A percentile compares a stretch with the other conserved stretches of the same genome.
phyloP scores from a whole-genome alignment of 179 eudicot species.

The Beta corolliflora region DNA sequence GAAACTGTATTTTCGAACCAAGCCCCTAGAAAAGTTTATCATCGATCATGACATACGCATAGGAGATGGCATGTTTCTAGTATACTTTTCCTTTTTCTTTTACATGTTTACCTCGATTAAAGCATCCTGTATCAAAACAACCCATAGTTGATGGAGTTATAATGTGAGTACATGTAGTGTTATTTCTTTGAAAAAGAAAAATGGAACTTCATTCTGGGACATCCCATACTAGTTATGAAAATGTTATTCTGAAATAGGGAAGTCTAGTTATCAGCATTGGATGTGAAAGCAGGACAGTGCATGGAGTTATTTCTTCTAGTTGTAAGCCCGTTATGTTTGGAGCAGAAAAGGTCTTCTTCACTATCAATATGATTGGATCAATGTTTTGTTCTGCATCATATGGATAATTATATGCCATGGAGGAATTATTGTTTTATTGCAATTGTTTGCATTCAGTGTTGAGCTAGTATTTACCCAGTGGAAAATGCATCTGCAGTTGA shows the following conservation, averaged over 20 bases:
- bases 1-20: too few relatives aligned
- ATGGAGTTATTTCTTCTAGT: neutral
- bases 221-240: neutral
- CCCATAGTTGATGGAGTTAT: neutral
- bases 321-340: neutral
- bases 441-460: neutral
- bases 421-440: neutral
- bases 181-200: neutral
- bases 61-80: neutral
- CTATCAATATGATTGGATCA: neutral
- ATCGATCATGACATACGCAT: neutral
- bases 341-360: neutral
- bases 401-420: neutral
- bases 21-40: neutral
- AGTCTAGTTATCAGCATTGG: neutral
- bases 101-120: neutral
- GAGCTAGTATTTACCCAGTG: neutral
- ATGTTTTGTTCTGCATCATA: neutral
- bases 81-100: neutral
- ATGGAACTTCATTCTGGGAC: neutral
- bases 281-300: neutral
- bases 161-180: neutral
- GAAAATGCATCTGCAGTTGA: constrained; percentile 36
- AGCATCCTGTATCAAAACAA: neutral
- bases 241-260: neutral